phyloP scores from a whole-genome alignment of 768 basidiomycete genomes.

The Russula dissimulans region DNA sequence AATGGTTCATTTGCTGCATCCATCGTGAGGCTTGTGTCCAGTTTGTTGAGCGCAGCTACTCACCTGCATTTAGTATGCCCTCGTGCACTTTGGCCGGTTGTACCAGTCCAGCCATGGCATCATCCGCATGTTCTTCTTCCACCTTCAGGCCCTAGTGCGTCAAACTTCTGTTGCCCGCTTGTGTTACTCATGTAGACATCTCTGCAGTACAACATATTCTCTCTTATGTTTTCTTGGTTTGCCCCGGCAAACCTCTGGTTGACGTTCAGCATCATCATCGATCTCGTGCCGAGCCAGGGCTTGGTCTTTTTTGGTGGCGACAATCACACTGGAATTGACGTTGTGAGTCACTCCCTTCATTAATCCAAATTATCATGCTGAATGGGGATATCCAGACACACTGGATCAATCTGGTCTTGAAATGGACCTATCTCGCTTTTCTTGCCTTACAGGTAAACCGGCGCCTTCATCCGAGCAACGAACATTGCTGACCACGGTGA shows the following conservation, averaged over 20 bases:
- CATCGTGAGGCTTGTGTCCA: conserved; percentile 46
- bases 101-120: conserved; percentile 83
- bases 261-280: conserved; percentile 93
- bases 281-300: conserved; percentile 53
- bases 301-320: conserved; percentile 64
- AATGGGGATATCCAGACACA: conserved; percentile 48
- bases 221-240: conserved; percentile 88
- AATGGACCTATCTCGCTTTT: conserved; percentile 84
- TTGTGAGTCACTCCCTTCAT: conserved; percentile 42
- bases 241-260: conserved; percentile 88
- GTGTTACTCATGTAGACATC: not conserved
- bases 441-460: conserved; percentile 59
- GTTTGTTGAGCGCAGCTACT: not conserved
- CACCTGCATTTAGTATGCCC: conserved; percentile 51
- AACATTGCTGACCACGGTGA: not conserved
- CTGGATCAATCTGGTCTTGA: conserved; percentile 75
- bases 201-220: conserved; percentile 71
- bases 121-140: conserved; percentile 94
- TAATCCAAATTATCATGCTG: not conserved
- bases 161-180: not conserved
- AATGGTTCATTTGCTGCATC: conserved; percentile 95
- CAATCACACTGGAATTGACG: conserved; percentile 21
- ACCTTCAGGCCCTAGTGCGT: conserved; percentile 81
- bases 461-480: not conserved
- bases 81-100: conserved; percentile 88